phyloP scores from a whole-genome alignment of 192 early-diverging fungal genomes.

The Backusella macrospora region DNA sequence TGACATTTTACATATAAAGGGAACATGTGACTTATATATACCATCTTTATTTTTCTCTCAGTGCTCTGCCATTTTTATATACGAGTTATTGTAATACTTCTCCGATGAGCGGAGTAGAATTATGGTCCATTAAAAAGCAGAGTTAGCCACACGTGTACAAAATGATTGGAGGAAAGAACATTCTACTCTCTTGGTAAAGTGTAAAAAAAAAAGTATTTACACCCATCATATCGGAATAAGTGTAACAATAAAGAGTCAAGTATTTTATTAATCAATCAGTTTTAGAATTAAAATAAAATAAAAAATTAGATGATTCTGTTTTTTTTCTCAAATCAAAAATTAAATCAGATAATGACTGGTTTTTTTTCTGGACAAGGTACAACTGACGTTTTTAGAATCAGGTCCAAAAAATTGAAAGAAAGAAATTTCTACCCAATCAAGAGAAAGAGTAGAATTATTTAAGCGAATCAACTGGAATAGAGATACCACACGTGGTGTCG shows the following conservation, averaged over 20 bases:
- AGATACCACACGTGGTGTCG: slow-evolving; percentile 19
- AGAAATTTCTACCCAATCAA: not conserved
- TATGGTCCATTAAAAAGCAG: not conserved
- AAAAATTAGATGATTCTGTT: not conserved
- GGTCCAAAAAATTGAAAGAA: not conserved
- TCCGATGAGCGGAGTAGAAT: not conserved
- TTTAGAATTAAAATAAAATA: not conserved
- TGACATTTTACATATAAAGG: not conserved
- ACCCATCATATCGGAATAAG: not conserved
- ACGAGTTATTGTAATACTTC: not conserved
- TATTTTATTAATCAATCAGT: not conserved
- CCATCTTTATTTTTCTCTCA: not conserved
- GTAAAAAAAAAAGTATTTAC: slow-evolving; percentile 1
- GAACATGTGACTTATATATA: not conserved
- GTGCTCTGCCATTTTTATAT: not conserved
- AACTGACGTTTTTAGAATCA: not conserved
- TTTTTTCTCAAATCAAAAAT: not conserved
- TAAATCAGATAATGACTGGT: not conserved
- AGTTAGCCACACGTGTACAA: not conserved
- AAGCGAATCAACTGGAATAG: slow-evolving; percentile 5
- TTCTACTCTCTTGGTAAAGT: not conserved
- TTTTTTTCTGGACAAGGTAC: not conserved
- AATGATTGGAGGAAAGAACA: not conserved
- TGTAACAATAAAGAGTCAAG: not conserved
- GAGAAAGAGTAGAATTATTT: not conserved